Conservation (phyloP, 2,329 filamentous ascomycete species). For the Pestalotiopsis sp. region DNA sequence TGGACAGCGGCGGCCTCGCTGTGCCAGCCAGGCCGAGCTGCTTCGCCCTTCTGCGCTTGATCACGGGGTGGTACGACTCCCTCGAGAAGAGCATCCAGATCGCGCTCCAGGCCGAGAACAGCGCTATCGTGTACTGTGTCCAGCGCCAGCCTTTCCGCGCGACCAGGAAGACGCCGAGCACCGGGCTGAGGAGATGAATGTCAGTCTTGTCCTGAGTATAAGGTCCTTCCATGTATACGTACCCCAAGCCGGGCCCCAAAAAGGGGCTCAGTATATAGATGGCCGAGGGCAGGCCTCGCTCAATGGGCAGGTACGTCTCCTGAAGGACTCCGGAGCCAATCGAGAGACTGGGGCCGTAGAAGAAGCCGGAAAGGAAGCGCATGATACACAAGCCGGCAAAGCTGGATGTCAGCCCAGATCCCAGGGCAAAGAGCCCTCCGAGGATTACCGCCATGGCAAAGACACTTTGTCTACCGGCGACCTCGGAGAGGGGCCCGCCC, state of each 20-base stretch:
- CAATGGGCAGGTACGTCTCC: conserved; percentile 48
- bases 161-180: conserved; percentile 51
- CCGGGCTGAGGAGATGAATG: conserved; percentile 29
- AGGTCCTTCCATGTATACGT: conserved; percentile 19
- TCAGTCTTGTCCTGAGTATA: background rate
- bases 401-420: conserved; percentile 51
- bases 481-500: conserved; percentile 62
- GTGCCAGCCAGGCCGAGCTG: conserved; percentile 33
- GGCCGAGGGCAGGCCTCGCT: conserved; percentile 44
- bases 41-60: conserved; percentile 41
- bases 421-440: conserved; percentile 58
- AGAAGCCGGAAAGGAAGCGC: conserved; percentile 60
- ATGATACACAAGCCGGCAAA: conserved; percentile 55
- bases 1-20: conserved; percentile 22
- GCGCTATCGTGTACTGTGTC: conserved; percentile 54
- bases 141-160: conserved; percentile 52
- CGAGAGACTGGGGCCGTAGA: conserved; percentile 49
- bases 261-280: conserved; percentile 55
- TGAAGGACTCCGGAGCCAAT: conserved; percentile 52
- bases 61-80: conserved; percentile 61
- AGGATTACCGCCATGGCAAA: conserved; percentile 49
- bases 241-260: conserved; percentile 55
- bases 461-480: conserved; percentile 54
- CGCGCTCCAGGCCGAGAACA: conserved; percentile 43
- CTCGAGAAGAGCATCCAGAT: conserved; percentile 42